Evolutionary conservation across 2,329 filamentous ascomycete genomes (phyloP), one percentile per base, ranked within the genome.

Genomic region (Colletotrichum sp.): DNA sequence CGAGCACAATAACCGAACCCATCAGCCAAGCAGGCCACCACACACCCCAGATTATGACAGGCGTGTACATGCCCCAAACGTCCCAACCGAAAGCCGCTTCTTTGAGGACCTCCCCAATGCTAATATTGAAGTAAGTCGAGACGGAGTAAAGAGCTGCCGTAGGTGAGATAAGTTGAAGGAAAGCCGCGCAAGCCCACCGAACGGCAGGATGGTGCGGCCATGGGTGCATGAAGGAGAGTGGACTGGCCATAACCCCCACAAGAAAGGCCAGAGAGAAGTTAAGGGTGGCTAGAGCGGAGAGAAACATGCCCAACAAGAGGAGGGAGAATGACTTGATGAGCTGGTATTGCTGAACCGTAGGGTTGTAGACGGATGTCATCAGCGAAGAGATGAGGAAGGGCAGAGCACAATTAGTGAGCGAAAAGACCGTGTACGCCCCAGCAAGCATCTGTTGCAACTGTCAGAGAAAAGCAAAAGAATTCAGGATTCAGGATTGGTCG

Each of bases 11-110:
- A 8, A 92, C 83, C 75, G 88, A 87, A 3, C 90, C 94, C 8
- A 93, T 90, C 49, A 97, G 84, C 96, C 96, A 98, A 9, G 95
- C 95, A 1, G 96, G 96, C 94, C 95, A 97, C 96, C 96, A 98
- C 59, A 98, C 93, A 82, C 95, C 94, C 95, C 96, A 98, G n/a
- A 98, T 90, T 13, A 98, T 92, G 21, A 98, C 92, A 76, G 95
- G 93, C 2, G 96, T 98, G 87, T 96, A 98, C 90, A 97, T 92
- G 2, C 95, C 95, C 92, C 94, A 96, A 15, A 98, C 92, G 81
- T 95, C 91, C 96, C 96, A 98, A 0, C 95, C 96, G 82, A 97
- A 96, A 7, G 94, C 95, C 2, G 95, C 95, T 82, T 94, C 90
- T 32, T 89, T 89, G 68, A 98, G 85, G 4, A 97, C 88, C 3